Evolutionary conservation across 2,329 filamentous ascomycete species (phyloP).

Genomic region (Didymella pinodella): DNA sequence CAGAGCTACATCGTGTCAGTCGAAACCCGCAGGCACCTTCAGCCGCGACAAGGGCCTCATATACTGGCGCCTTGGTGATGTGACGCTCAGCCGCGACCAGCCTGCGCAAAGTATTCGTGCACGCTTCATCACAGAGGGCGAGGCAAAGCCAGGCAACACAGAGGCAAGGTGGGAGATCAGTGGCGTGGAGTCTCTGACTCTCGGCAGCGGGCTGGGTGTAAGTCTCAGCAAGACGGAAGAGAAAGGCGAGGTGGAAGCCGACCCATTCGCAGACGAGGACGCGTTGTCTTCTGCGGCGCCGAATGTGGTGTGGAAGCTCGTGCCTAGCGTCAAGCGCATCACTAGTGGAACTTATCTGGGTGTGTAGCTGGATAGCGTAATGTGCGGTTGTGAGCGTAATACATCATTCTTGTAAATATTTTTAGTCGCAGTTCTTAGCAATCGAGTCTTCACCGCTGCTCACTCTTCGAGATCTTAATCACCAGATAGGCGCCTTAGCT

Average conservation of each 20-base stretch:
- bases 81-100: constrained; percentile 68
- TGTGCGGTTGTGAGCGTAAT: not conserved
- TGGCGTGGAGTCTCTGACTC: constrained; percentile 56
- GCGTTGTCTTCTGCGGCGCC: constrained; percentile 34
- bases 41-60: constrained; percentile 77
- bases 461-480: not conserved
- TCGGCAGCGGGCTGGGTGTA: constrained; percentile 71
- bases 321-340: constrained; percentile 48
- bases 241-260: constrained; percentile 56
- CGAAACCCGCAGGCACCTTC: constrained; percentile 81
- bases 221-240: constrained; percentile 54
- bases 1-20: constrained; percentile 72
- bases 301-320: constrained; percentile 43
- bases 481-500: too few species aligned
- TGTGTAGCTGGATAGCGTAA: constrained; percentile 27
- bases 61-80: constrained; percentile 81
- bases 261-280: constrained; percentile 75
- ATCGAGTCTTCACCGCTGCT: not conserved
- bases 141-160: constrained; percentile 75
- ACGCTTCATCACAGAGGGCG: constrained; percentile 76
- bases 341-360: constrained; percentile 50
- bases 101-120: constrained; percentile 79
- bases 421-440: not conserved
- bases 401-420: constrained; percentile 7
- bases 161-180: constrained; percentile 83